Base-by-base conservation (phyloP, 1,139 yeast species). In the Lipomyces yarrowii region DNA sequence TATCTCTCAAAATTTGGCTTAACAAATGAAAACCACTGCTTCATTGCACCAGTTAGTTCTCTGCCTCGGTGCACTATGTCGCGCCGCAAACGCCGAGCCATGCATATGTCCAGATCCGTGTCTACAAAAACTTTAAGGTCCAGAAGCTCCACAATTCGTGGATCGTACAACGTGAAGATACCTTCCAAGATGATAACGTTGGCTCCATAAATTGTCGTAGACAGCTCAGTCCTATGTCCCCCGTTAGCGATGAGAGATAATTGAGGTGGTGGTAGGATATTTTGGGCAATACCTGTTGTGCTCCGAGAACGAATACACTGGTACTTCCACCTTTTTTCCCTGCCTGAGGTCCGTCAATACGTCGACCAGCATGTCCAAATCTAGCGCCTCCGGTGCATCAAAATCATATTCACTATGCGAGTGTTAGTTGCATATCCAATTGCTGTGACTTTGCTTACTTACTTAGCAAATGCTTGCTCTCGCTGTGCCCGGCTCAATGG, bases 141-240 rank as follows among this genome's bases (percentile, higher is more conserved):
- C 89, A 93, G 89, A 73, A 92, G 76, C 21, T 84, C 88, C 63
- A 89, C 78, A 11, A 94, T 78, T 59, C 94, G 82, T 62, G 83
- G 82, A 74, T 90, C 93, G 71, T 88, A 87, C 61, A 94, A 78
- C 0, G 98, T 93, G 76, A 90, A 91, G 15, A 94, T 87, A 0
- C 99, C 99, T 76, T 94, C 99, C 54, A 94, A 81, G 15, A 94
- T 89, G 68, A 94, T 89, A 23, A 94, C 96, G 75, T 92, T 92
- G 42, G 98, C 97, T 2, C 98, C 99, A 75, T 92, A 93, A n/a
- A 94, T 85, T 2, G 93, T 87, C 59, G 88, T 81, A 51, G 83
- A 83, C 74, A 89, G 87, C 58, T 82, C 85, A 1, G 94, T 88
- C 68, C 98, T 81, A 67, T n/a, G n/a, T 42, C 48, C 7, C 18